Conservation (phyloP, 768 basidiomycete genomes). For the Boletus rex-veris region DNA sequence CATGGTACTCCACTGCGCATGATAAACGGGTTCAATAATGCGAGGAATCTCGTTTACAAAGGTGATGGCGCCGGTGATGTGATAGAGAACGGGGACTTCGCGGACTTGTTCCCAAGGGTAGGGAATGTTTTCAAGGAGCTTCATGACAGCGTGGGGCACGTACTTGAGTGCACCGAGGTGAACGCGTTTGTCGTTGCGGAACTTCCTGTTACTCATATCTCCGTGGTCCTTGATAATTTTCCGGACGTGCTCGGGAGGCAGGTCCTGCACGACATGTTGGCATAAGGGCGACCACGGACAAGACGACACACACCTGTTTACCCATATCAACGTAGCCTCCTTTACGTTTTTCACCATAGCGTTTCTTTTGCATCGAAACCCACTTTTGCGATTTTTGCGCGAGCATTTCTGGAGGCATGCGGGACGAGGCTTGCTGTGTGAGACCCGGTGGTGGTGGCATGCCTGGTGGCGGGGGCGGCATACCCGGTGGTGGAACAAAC, state of each 20-base stretch:
- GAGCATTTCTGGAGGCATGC: conserved; percentile 65
- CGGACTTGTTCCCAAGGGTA: conserved; percentile 99
- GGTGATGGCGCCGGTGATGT: conserved; percentile 98
- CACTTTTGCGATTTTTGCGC: conserved; percentile 95
- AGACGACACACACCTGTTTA: conserved; percentile 65
- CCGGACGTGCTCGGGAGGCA: conserved; percentile 95
- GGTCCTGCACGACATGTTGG: conserved; percentile 51
- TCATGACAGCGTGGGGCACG: conserved; percentile 99
- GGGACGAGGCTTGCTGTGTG: conserved; percentile 35
- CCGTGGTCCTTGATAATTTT: conserved; percentile 99
- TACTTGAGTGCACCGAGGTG: conserved; percentile 98
- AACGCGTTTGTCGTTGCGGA: conserved; percentile 98
- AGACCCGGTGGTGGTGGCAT: conserved; percentile 37
- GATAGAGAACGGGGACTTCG: conserved; percentile 97
- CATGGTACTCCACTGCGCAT: conserved; percentile 99
- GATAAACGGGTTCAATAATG: conserved; percentile 95
- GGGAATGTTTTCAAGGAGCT: conserved; percentile 97
- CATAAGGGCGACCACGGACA: neutral
- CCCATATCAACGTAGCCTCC: conserved; percentile 90
- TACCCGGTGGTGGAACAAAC: conserved; percentile 39
- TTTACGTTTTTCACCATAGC: conserved; percentile 88
- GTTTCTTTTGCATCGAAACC: conserved; percentile 88
- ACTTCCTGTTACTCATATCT: conserved; percentile 99
- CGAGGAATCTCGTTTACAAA: conserved; percentile 99
- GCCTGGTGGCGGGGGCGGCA: conserved; percentile 40